Percentiles rank a stretch among this genome's conserved stretches.
phyloP scores from a whole-genome alignment of 345 rosid species.

The Eucalyptus brandiana region DNA sequence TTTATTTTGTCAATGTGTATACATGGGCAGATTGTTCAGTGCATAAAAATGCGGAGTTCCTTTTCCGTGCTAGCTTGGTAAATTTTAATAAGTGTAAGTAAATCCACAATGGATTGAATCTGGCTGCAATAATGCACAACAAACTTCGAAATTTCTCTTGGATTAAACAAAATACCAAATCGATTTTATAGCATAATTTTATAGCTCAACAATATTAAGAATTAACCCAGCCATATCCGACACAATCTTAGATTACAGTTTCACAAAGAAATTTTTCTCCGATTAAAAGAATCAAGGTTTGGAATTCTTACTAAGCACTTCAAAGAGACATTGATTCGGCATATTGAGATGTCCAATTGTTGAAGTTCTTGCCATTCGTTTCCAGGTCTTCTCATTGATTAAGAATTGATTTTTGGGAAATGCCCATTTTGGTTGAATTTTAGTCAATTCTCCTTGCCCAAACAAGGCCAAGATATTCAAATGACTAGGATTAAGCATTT shows the following conservation, averaged over 20 bases:
- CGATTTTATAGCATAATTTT: no score
- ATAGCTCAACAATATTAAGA: background rate
- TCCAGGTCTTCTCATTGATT: no score
- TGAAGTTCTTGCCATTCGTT: background rate
- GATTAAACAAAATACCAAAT: background rate
- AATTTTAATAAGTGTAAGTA: background rate
- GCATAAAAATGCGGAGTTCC: rapidly evolving
- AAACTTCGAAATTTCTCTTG: no score
- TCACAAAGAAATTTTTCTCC: background rate
- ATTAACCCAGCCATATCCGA: rapidly evolving
- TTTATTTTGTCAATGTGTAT: no score
- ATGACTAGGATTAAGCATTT: no score
- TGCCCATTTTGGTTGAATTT: no score
- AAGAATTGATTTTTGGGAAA: no score
- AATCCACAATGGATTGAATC: background rate
- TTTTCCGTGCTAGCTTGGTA: no score
- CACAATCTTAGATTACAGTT: background rate
- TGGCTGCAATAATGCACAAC: background rate
- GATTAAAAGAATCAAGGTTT: background rate
- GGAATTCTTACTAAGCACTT: background rate
- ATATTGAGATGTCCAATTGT: background rate
- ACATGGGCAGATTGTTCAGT: no score
- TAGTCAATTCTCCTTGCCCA: no score
- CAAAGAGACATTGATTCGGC: background rate
- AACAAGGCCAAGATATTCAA: no score